phyloP scores from a whole-genome alignment of 2,329 filamentous ascomycete species.

The Graphilbum sp. region DNA sequence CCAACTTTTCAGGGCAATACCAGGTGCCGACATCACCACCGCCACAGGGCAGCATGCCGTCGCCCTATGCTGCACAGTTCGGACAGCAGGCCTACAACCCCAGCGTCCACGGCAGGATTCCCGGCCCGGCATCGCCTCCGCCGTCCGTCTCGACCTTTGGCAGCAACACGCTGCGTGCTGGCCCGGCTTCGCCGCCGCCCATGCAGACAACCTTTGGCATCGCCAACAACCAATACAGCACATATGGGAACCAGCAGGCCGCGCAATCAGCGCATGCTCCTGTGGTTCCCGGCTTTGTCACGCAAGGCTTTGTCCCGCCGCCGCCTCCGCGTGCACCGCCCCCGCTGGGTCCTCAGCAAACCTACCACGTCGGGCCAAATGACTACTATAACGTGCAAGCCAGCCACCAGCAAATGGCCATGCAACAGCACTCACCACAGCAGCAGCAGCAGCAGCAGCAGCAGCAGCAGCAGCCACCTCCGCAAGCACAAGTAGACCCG shows the following conservation, averaged over 20 bases:
- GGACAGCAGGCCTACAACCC: conserved; percentile 39
- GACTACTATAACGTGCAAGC: conserved; percentile 17
- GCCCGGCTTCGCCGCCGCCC: conserved; percentile 41
- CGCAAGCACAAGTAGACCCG: conserved; percentile 26
- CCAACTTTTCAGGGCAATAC: conserved; percentile 40
- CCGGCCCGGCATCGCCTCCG: conserved; percentile 32
- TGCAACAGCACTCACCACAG: conserved; percentile 22
- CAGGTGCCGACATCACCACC: conserved; percentile 41
- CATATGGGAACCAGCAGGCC: conserved; percentile 28
- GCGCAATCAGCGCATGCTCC: conserved; percentile 14
- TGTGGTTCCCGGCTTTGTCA: conserved; percentile 25
- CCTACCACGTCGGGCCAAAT: conserved; percentile 30
- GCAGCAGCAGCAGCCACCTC: conserved; percentile 24
- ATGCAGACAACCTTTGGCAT: conserved; percentile 38
- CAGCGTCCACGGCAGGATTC: conserved; percentile 39
- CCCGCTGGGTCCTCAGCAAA: conserved; percentile 45
- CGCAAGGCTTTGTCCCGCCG: conserved; percentile 43
- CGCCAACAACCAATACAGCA: conserved; percentile 29
- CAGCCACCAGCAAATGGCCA: conserved; percentile 22
- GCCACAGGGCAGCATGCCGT: conserved; percentile 25
- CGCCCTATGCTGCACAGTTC: conserved; percentile 19
- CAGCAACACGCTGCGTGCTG: conserved; percentile 15
- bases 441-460: conserved; percentile 17
- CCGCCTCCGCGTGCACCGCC: conserved; percentile 47
- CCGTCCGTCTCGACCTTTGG: conserved; percentile 21